A percentile compares a stretch with the other conserved stretches of the same genome.
Conservation (phyloP, 306 rosid species). For the Acacia crassicarpa region DNA sequence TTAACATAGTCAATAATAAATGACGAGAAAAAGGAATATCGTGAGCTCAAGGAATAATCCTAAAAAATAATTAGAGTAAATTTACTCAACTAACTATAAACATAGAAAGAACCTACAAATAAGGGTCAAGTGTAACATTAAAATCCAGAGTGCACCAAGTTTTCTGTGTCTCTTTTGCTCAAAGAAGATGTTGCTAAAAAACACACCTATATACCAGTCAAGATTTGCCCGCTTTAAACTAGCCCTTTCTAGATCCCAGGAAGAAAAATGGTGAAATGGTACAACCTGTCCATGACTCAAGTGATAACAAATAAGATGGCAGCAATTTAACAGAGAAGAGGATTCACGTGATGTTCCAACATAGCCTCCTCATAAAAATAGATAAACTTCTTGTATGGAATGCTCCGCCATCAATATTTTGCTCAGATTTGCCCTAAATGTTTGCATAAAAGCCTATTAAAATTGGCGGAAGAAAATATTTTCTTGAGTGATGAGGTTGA, state of each 20-base stretch:
- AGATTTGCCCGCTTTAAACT: not conserved
- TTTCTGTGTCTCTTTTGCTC: not conserved
- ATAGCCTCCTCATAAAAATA: not conserved
- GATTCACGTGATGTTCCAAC: constrained; percentile 17
- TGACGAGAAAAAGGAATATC: not conserved
- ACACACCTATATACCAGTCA: not conserved
- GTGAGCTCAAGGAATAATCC: not conserved
- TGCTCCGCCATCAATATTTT: constrained; percentile 18
- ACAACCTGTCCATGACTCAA: not conserved
- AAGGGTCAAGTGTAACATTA: not conserved
- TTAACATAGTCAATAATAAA: not conserved
- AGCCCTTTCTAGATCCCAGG: not conserved
- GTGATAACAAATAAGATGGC: not conserved
- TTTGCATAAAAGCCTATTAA: constrained; percentile 20
- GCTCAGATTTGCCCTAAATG: constrained; percentile 30
- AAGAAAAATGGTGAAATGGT: not conserved
- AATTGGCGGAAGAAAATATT: constrained; percentile 14
- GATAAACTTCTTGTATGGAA: not conserved
- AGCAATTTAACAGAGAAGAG: not conserved
- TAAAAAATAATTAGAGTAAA: not conserved
- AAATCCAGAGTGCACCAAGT: not conserved
- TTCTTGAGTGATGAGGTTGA: constrained; percentile 28
- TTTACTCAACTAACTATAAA: constrained; percentile 9
- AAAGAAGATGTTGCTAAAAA: not conserved
- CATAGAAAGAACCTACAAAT: not conserved